phyloP scores from a whole-genome alignment of 192 early-diverging fungal genomes.

The Chytriomyces sp. region DNA sequence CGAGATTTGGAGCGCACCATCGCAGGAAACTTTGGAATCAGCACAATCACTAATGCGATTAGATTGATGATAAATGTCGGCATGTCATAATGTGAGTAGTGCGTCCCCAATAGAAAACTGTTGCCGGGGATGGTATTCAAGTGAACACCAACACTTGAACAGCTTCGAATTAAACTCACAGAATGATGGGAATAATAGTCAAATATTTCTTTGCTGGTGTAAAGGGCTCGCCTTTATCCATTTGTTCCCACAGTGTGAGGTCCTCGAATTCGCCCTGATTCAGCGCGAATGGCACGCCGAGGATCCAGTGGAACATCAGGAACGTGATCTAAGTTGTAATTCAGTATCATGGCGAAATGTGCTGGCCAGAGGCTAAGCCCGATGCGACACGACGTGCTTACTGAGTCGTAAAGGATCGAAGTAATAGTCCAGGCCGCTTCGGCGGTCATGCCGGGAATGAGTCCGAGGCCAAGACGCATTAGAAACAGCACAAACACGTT shows the following conservation, averaged over 20 bases:
- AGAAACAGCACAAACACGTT: constrained; percentile 81
- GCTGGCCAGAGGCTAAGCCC: background rate
- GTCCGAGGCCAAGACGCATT: constrained; percentile 75
- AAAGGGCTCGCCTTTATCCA: constrained; percentile 96
- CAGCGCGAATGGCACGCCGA: constrained; percentile 92
- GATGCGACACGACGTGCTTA: constrained; percentile 44
- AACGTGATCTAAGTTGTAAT: constrained; percentile 70
- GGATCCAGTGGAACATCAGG: constrained; percentile 97
- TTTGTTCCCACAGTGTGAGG: constrained; percentile 98
- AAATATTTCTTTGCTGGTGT: constrained; percentile 98
- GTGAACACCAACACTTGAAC: background rate
- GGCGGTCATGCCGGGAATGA: constrained; percentile 86
- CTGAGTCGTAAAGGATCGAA: constrained; percentile 86
- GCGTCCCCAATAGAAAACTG: constrained; percentile 90
- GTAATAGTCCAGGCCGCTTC: constrained; percentile 98
- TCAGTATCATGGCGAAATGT: background rate
- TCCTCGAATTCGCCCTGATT: constrained; percentile 92
- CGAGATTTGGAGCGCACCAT: constrained; percentile 32
- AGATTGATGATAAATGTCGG: constrained; percentile 92
- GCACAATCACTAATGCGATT: constrained; percentile 74
- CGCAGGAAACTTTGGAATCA: constrained; percentile 90
- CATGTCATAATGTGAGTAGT: constrained; percentile 94
- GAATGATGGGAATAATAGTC: constrained; percentile 87
- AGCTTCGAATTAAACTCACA: constrained; percentile 67
- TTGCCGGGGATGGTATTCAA: background rate